Percentiles rank a stretch among this genome's conserved stretches.
phyloP scores from a whole-genome alignment of 192 early-diverging fungal species.

The Helicostylum pulchrum region DNA sequence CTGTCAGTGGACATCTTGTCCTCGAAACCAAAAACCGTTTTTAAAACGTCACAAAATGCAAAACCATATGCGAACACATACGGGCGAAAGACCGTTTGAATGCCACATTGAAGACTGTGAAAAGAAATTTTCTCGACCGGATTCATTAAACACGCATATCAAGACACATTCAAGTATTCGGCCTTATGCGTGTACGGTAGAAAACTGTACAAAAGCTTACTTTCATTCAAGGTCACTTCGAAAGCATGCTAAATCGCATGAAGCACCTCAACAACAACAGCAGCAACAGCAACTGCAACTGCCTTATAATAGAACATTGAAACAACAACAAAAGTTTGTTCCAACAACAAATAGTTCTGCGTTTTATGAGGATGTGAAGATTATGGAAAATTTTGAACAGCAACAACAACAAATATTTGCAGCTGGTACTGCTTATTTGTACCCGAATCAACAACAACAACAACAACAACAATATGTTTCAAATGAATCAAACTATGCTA shows the following conservation, averaged over 20 bases:
- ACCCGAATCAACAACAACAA: too few relatives aligned
- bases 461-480: too few relatives aligned
- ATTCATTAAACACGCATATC: constrained; percentile 65
- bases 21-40: constrained; percentile 54
- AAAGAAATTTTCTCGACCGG: constrained; percentile 68
- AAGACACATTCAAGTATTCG: constrained; percentile 53
- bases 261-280: not conserved
- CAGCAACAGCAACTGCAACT: too few relatives aligned
- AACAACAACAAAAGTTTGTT: too few relatives aligned
- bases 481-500: too few relatives aligned
- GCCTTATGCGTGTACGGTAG: constrained; percentile 45
- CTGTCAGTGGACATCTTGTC: constrained; percentile 45
- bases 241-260: constrained; percentile 55
- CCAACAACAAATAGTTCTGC: too few relatives aligned
- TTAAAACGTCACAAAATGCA: constrained; percentile 64
- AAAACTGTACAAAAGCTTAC: constrained; percentile 54
- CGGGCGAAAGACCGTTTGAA: constrained; percentile 68
- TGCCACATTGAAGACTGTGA: constrained; percentile 60
- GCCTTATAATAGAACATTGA: too few relatives aligned
- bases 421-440: too few relatives aligned
- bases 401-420: too few relatives aligned
- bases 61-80: constrained; percentile 70
- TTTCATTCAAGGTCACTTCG: constrained; percentile 58
- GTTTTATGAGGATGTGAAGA: too few relatives aligned
- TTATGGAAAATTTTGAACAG: too few relatives aligned